Base-by-base conservation (phyloP, 2,329 filamentous ascomycete species). In the Truncatella angustata region DNA sequence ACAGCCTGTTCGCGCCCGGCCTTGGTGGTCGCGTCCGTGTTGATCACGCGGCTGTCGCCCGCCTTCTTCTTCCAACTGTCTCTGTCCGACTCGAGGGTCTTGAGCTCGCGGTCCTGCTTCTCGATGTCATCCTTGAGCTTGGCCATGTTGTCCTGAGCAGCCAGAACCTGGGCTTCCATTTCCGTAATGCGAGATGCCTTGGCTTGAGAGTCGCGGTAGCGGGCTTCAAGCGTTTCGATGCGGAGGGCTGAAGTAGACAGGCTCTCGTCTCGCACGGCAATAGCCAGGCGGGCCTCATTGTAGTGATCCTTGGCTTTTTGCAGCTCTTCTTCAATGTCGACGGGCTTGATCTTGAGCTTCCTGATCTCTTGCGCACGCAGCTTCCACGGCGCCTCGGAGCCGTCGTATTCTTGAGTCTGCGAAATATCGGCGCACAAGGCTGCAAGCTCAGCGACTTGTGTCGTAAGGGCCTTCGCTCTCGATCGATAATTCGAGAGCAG, bases 201-300 rank as follows among this genome's bases (percentile, higher is more conserved):
- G 66, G 88, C 85, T 58, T 85, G 84, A 5, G 90, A 89, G 64
- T 95, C 91, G 53, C 86, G 85, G 86, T 94, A 92, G 52, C 90
- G 81, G 6, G 90, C 89, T 68, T 96, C 90, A 34, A 97, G 84
- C 36, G 94, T 90, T 70, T 97, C 93, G 60, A 97, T 96, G 69
- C 94, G 92, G 60, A 97, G 87, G n/a, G 87, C 82, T 21, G 90
- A 81, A 53, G 95, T 93, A 68, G 95, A 91, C 49, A 96, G 82
- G 32, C 87, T 86, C 66, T 92, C 89, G 58, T 96, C 90, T 56
- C 87, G 85, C 57, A 86, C 80, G 1, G 87, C 84, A 52, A 91
- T 79, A 3, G 82, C 78, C 50, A 87, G 85, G 3, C 89, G 87
- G 18, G 88, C 85, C 63, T 93, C 90, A 58, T 86, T 84, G 58